phyloP scores from a whole-genome alignment of 1,284 basidiomycete genomes.

The Porogramme epimiltina region DNA sequence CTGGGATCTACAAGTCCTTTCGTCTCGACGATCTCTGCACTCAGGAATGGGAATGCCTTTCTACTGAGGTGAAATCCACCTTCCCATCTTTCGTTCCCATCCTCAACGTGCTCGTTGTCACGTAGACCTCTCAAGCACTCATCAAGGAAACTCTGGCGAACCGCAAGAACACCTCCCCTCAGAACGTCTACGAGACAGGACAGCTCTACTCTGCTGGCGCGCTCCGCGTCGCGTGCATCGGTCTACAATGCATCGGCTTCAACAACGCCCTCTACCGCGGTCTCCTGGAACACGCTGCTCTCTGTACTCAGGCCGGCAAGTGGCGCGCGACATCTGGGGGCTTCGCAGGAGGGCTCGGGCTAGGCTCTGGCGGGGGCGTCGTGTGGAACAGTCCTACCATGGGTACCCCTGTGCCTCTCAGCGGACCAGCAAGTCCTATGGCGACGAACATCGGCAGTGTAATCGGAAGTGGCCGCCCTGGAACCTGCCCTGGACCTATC shows the following conservation, averaged over 20 bases:
- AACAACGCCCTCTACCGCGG: conserved; percentile 58
- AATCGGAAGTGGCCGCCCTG: neutral
- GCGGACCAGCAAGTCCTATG: neutral
- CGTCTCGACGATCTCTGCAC: conserved; percentile 61
- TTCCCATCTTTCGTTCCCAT: neutral
- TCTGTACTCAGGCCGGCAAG: conserved; percentile 41
- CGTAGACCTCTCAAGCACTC: conserved; percentile 61
- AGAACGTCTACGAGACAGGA: conserved; percentile 69
- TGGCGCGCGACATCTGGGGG: conserved; percentile 23
- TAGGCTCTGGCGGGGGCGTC: neutral
- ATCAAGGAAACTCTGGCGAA: conserved; percentile 69
- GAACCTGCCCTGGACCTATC: neutral
- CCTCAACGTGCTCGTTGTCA: neutral
- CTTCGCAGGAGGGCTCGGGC: conserved; percentile 1
- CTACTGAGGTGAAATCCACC: conserved; percentile 55
- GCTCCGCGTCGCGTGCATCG: conserved; percentile 69
- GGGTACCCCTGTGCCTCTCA: neutral
- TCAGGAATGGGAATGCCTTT: conserved; percentile 69
- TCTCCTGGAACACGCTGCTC: conserved; percentile 63
- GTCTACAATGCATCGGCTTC: conserved; percentile 74
- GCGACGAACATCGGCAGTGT: neutral
- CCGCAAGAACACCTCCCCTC: conserved; percentile 74
- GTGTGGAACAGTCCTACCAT: neutral
- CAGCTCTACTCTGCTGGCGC: conserved; percentile 74
- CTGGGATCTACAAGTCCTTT: conserved; percentile 71